Percentiles rank a stretch among this genome's conserved stretches.
Conservation (phyloP, 2,329 filamentous ascomycete species). For the Fusarium miscanthi region DNA sequence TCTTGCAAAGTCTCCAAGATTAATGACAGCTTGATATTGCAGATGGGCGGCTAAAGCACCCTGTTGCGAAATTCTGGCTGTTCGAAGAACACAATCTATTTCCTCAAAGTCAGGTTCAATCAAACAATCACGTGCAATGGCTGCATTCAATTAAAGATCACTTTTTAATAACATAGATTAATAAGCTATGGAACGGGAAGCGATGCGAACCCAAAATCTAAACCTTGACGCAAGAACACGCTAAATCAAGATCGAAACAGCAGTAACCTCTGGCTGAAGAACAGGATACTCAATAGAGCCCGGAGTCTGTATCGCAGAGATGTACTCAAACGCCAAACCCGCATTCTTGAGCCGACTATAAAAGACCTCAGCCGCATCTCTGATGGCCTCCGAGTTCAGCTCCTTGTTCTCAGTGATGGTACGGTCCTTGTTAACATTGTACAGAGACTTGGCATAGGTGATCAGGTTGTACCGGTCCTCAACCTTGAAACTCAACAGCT, state of each 20-base stretch:
- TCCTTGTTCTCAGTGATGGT: background rate
- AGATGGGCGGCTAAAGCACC: too few relatives aligned
- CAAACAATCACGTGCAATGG: too few relatives aligned
- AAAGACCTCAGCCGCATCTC: background rate
- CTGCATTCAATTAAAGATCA: too few relatives aligned
- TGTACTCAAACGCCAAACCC: background rate
- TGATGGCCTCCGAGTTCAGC: background rate
- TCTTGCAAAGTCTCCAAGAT: background rate
- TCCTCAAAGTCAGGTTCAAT: too few relatives aligned
- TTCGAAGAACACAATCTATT: too few relatives aligned
- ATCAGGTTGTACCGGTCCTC: constrained; percentile 24
- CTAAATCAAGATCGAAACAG: constrained; percentile 27
- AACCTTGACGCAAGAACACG: accelerated
- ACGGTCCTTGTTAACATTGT: constrained; percentile 20
- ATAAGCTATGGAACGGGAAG: too few relatives aligned
- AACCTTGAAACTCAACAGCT: constrained; percentile 32
- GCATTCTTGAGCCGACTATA: constrained; percentile 13
- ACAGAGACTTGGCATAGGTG: constrained; percentile 27
- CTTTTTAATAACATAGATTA: too few relatives aligned
- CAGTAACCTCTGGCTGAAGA: constrained; percentile 21
- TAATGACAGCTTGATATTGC: background rate
- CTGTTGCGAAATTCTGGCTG: background rate
- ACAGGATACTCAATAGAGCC: constrained; percentile 25
- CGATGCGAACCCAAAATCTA: too few relatives aligned
- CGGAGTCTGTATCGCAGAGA: constrained; percentile 6